Base-by-base conservation (phyloP, 1,139 yeast genomes). In the Lodderomyces parapsilosis region DNA sequence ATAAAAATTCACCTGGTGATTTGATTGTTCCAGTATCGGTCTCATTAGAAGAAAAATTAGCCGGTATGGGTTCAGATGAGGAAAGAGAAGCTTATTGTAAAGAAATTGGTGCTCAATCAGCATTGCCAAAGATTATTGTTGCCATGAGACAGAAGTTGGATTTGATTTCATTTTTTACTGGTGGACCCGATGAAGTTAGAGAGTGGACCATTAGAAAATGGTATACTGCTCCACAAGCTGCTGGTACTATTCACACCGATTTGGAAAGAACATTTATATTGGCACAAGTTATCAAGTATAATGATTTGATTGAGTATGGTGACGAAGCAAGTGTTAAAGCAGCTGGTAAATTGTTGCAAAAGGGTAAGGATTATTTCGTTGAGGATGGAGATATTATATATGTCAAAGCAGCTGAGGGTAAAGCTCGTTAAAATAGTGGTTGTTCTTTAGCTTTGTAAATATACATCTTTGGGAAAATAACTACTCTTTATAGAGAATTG, bases 341-440 rank as follows among this genome's bases (percentile, higher is more conserved):
- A 47, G 91, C 91, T 48, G 99, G 99, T 71, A 93, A 93, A 71
- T 80, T 93, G 62, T 68, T 80, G 67, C 87, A 80, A 63, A 93
- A 93, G 83, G 99, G 99, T 78, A 94, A 93, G 71, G 98, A 91
- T 55, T 93, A 94, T 63, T 93, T 81, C 51, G 96, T 94, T 51
- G 75, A 69, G 54, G 78, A 73, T 55, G 78, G 97, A 65, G 98
- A 91, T 65, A 78, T 93, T 58, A 83, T 91, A 57, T 91, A 85
- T 74, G 87, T 91, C 77, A 86, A 95, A 77, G 90, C 97, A 50
- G 97, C 95, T 66, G 96, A 96, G 48, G 97, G 97, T 73, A 91
- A 91, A 78, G 78, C 76, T 47, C 74, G 78, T 63, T 72, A 72
- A 67, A 27, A 28, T 30, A 14, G 24, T 23, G 18, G 18, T 32